Conservation (phyloP, 2,329 filamentous ascomycete genomes). For the Calcarisporium arbuscula region DNA sequence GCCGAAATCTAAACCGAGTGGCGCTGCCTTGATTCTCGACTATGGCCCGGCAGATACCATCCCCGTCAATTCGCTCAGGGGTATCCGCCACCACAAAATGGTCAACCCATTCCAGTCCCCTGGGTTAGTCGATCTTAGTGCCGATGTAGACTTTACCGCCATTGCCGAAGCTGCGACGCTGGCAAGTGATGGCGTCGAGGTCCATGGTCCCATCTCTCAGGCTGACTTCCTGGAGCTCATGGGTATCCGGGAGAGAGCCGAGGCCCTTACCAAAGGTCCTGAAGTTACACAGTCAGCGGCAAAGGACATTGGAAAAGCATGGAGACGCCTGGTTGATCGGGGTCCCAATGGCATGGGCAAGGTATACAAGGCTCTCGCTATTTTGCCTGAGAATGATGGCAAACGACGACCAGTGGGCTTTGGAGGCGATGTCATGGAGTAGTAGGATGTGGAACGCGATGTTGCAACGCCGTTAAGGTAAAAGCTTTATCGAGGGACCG, state of each 20-base stretch:
- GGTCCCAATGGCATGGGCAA: constrained; percentile 86
- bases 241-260: constrained; percentile 75
- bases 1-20: constrained; percentile 59
- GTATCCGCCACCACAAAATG: constrained; percentile 69
- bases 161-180: constrained; percentile 74
- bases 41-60: constrained; percentile 78
- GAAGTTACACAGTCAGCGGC: constrained; percentile 38
- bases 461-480: not conserved
- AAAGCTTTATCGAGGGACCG: too few relatives aligned
- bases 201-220: constrained; percentile 88
- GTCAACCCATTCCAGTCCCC: constrained; percentile 76
- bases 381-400: constrained; percentile 74
- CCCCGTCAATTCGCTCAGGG: constrained; percentile 82
- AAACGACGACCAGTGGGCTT: constrained; percentile 81
- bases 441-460: too few relatives aligned
- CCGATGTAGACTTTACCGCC: constrained; percentile 88
- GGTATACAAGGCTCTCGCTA: constrained; percentile 87
- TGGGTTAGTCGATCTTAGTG: constrained; percentile 80
- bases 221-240: constrained; percentile 70
- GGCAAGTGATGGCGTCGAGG: constrained; percentile 75
- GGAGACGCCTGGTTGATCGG: constrained; percentile 77
- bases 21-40: constrained; percentile 91
- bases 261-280: constrained; percentile 52
- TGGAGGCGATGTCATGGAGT: constrained; percentile 59
- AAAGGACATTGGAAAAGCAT: constrained; percentile 63